phyloP scores from a whole-genome alignment of 805 yeast genomes.

The Pichia manshurica region DNA sequence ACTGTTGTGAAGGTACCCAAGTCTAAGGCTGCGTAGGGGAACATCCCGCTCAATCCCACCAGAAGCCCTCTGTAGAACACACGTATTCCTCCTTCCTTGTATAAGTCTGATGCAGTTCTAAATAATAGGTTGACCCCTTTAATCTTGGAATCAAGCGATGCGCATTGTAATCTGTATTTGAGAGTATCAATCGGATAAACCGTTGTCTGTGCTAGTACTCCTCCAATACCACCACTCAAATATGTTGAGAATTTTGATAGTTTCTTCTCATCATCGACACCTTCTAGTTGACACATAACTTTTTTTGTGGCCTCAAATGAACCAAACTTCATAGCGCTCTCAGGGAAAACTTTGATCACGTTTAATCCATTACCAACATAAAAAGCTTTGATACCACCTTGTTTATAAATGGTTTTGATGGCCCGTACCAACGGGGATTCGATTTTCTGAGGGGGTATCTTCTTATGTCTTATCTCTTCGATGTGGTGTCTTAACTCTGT shows the following conservation, averaged over 20 bases:
- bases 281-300: slow-evolving; percentile 67
- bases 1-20: slow-evolving; percentile 87
- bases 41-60: slow-evolving; percentile 93
- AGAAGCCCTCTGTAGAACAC: slow-evolving; percentile 81
- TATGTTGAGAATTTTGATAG: slow-evolving; percentile 76
- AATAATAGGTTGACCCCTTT: slow-evolving; percentile 58
- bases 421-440: slow-evolving; percentile 78
- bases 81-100: slow-evolving; percentile 67
- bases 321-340: slow-evolving; percentile 95
- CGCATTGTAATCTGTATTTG: slow-evolving; percentile 91
- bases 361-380: slow-evolving; percentile 95
- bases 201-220: slow-evolving; percentile 85
- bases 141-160: slow-evolving; percentile 58
- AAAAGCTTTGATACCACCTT: slow-evolving; percentile 83
- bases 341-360: slow-evolving; percentile 92
- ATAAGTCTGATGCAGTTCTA: slow-evolving; percentile 73
- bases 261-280: slow-evolving; percentile 61
- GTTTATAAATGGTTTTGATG: slow-evolving; percentile 70
- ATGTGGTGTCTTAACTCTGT: slow-evolving; percentile 31
- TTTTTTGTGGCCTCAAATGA: slow-evolving; percentile 85
- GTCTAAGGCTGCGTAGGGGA: slow-evolving; percentile 96
- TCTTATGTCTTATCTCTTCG: slow-evolving; percentile 37
- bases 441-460: slow-evolving; percentile 40
- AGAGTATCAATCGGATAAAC: slow-evolving; percentile 95
- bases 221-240: slow-evolving; percentile 93